Evolutionary conservation across 225 moss, liverwort and hornwort genomes (phyloP).

Genomic region (Anthoceros angustus): DNA sequence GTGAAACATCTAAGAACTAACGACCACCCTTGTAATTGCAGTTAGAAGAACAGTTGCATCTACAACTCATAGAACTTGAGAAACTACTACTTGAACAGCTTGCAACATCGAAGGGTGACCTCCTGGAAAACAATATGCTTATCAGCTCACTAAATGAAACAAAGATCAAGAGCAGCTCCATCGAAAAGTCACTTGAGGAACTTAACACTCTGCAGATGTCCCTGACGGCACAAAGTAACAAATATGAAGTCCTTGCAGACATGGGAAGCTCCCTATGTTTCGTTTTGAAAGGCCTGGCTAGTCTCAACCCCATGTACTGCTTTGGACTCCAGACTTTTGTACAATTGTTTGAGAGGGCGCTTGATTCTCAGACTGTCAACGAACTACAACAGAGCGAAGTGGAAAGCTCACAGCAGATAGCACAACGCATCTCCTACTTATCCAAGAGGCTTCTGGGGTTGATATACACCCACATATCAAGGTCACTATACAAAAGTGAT

Average conservation of each 20-base stretch:
- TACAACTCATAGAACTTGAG: conserved; percentile 19
- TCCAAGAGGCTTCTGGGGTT: conserved; percentile 11
- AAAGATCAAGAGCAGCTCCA: conserved; percentile 17
- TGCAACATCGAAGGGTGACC: conserved; percentile 16
- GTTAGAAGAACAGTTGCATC: conserved; percentile 17
- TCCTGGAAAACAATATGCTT: conserved; percentile 16
- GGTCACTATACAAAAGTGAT: conserved; percentile 16
- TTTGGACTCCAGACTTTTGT: conserved; percentile 16
- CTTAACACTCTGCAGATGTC: conserved; percentile 11
- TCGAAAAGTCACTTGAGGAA: conserved; percentile 11
- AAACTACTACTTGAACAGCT: conserved; percentile 17
- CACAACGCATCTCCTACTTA: conserved; percentile 7
- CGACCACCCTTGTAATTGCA: conserved; percentile 5
- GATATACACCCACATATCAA: conserved; percentile 13
- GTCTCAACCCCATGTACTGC: conserved; percentile 24
- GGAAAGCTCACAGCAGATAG: background rate
- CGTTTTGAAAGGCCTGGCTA: conserved; percentile 16
- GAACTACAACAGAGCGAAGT: background rate
- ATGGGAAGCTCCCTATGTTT: conserved; percentile 14
- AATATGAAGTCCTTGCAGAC: conserved; percentile 16
- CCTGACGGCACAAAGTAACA: conserved; percentile 10
- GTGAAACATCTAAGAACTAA: background rate
- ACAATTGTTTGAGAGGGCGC: conserved; percentile 15
- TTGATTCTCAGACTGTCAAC: background rate
- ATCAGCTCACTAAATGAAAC: conserved; percentile 19